Conservation (phyloP, 2,329 filamentous ascomycete genomes). For the Thelonectria blattea region DNA sequence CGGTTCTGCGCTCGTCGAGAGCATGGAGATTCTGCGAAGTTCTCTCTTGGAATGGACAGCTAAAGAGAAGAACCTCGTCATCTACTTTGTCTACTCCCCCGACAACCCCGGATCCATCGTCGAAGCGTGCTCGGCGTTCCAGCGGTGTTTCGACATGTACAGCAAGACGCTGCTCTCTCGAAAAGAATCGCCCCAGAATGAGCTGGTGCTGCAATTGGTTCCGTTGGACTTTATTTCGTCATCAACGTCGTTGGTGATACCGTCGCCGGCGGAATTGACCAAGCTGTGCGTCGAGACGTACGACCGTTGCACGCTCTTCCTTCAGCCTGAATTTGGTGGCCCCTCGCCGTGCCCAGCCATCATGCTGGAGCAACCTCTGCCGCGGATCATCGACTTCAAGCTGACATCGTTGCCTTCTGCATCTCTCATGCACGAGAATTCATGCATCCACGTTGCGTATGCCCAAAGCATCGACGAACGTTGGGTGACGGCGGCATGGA, state of each 20-base stretch:
- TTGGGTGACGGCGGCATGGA: constrained; percentile 84
- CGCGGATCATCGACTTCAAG: constrained; percentile 78
- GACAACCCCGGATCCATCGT: constrained; percentile 65
- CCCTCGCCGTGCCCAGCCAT: constrained; percentile 72
- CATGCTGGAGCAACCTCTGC: constrained; percentile 72
- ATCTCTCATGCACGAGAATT: constrained; percentile 78
- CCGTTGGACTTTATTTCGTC: constrained; percentile 72
- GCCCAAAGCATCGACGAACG: constrained; percentile 75
- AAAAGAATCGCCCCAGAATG: constrained; percentile 56
- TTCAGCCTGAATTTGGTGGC: constrained; percentile 48
- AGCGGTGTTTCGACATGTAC: constrained; percentile 69
- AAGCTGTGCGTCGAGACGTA: constrained; percentile 77
- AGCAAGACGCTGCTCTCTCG: constrained; percentile 52
- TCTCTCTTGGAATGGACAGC: constrained; percentile 50
- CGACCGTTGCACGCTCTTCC: constrained; percentile 69
- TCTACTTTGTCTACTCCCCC: constrained; percentile 78
- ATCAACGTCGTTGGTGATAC: constrained; percentile 65
- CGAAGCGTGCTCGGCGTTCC: constrained; percentile 76
- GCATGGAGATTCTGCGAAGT: constrained; percentile 55
- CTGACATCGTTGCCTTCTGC: constrained; percentile 70
- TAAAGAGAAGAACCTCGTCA: constrained; percentile 68
- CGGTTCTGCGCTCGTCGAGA: constrained; percentile 54
- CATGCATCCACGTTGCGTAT: constrained; percentile 81
- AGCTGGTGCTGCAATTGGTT: constrained; percentile 79
- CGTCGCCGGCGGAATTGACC: constrained; percentile 63